Evolutionary conservation across 1,284 basidiomycete species (phyloP).

Genomic region (Leccinum cinnamomeum): DNA sequence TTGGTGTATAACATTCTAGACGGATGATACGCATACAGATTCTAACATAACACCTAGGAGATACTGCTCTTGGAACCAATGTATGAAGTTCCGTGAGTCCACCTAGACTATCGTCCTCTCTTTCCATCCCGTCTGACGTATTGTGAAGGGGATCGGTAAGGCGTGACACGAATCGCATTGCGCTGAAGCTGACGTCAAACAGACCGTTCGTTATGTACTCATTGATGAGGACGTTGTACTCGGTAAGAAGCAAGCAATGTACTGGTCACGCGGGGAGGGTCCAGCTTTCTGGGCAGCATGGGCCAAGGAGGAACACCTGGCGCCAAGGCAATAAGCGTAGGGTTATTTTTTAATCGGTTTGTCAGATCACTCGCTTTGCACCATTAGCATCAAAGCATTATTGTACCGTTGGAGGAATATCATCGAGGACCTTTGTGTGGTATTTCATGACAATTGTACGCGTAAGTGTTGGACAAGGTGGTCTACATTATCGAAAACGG

Average conservation of each 20-base stretch:
- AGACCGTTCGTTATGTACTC: constrained; percentile 64
- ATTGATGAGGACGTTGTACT: constrained; percentile 55
- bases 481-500: constrained; percentile 34
- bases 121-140: constrained; percentile 7
- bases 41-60: constrained; percentile 52
- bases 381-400: background rate
- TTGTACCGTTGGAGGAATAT: background rate
- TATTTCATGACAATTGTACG: constrained; percentile 32
- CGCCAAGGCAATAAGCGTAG: constrained; percentile 17
- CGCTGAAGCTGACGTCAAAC: constrained; percentile 9
- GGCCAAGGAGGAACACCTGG: constrained; percentile 48
- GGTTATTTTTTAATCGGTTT: background rate
- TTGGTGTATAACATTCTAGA: constrained; percentile 33
- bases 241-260: constrained; percentile 50
- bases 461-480: constrained; percentile 28
- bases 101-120: background rate
- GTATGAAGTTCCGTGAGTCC: constrained; percentile 89
- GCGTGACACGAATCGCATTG: background rate
- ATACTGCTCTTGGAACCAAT: constrained; percentile 79
- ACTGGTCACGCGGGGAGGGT: constrained; percentile 62
- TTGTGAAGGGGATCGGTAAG: constrained; percentile 46
- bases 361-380: background rate
- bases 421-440: constrained; percentile 17
- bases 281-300: constrained; percentile 53
- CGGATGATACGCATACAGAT: background rate